These are phyloP conservation scores for Penicillium sp. DNA, from an alignment of 2,329 filamentous ascomycete genomes.

Conservation along the genomic window DNA sequence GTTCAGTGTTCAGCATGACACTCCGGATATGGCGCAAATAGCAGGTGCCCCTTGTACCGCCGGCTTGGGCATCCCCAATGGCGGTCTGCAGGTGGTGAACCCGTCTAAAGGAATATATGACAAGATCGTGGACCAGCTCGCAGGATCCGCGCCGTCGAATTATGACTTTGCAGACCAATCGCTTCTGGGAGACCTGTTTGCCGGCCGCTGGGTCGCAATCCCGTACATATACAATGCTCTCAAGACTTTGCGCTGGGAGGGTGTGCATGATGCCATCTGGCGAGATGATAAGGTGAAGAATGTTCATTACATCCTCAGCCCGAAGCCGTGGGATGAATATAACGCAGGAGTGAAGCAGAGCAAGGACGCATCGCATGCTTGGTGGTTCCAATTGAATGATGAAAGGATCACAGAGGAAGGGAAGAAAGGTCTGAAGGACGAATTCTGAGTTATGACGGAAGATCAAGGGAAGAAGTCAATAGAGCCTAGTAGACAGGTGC, in stretches of 20 bases:
- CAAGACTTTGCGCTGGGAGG: conserved; percentile 57
- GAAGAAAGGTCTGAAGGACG: conserved; percentile 5
- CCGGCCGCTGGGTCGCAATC: conserved; percentile 56
- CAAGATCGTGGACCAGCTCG: conserved; percentile 49
- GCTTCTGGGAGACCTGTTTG: conserved; percentile 55
- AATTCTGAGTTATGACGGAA: conserved; percentile 5
- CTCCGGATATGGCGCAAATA: conserved; percentile 46
- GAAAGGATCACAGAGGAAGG: conserved; percentile 49
- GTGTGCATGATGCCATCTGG: conserved; percentile 60
- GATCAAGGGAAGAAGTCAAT: no score
- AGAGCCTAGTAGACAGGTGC: no score
- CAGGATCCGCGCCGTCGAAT: conserved; percentile 43
- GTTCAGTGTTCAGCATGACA: conserved; percentile 55
- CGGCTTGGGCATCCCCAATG: conserved; percentile 59
- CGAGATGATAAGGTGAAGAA: conserved; percentile 60
- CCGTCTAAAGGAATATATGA: conserved; percentile 55
- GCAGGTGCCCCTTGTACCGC: conserved; percentile 50
- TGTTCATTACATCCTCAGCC: conserved; percentile 60
- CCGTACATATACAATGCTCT: conserved; percentile 62
- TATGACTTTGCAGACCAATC: conserved; percentile 54
- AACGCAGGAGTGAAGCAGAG: conserved; percentile 23
- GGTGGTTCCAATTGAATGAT: conserved; percentile 57
- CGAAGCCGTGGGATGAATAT: conserved; percentile 62
- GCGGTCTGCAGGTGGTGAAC: conserved; percentile 57
- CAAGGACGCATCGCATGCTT: conserved; percentile 52